Base-by-base conservation (phyloP, 768 basidiomycete species). In the Ramaria sp. region DNA sequence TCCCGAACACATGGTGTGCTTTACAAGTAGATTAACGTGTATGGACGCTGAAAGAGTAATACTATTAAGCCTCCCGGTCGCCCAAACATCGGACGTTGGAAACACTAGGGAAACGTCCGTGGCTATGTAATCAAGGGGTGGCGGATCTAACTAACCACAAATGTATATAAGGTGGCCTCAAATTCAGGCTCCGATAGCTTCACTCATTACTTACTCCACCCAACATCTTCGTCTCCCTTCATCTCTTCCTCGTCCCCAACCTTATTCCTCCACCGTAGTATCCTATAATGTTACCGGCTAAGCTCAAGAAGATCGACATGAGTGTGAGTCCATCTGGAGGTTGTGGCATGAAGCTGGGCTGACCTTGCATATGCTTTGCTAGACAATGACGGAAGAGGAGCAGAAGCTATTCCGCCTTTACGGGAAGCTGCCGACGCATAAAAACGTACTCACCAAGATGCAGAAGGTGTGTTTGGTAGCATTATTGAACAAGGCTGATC, bases 371-470 rank as follows among this genome's bases (percentile, higher is more conserved):
- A 19, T 39, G 20, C 39, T 43, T 27, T 30, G 31, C 27, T 63
- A 94, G 91, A 83, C 83, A 68, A 70, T 96, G 73, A 81, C 78
- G 59, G 84, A 85, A 65, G 86, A 96, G 74, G 95, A 98, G 76
- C 83, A 91, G 73, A 86, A 91, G 75, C 82, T 97, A 61, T 93
- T 97, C 73, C 79, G 84, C 63, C 83, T 90, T 70, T 98, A 98
- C 72, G 95, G 95, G 57, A 95, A 93, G 71, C 75, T 95, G 34
- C 95, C 95, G 22, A 82, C 83, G 3, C 90, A 91, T 72, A 98
- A 97, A 83, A 93, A 88, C 70, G 75, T 88, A 53, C 79, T 98
- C 62, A 86, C 78, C 67, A 93, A 92, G 76, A 92, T 96, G 86
- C 91, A 93, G 72, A 95, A 91, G 84, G 94, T 90, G 46, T 51